Percentiles rank a stretch among this genome's conserved stretches.
Evolutionary conservation across 768 basidiomycete species (phyloP).

Genomic region (Trichaptum fuscoviolaceum): DNA sequence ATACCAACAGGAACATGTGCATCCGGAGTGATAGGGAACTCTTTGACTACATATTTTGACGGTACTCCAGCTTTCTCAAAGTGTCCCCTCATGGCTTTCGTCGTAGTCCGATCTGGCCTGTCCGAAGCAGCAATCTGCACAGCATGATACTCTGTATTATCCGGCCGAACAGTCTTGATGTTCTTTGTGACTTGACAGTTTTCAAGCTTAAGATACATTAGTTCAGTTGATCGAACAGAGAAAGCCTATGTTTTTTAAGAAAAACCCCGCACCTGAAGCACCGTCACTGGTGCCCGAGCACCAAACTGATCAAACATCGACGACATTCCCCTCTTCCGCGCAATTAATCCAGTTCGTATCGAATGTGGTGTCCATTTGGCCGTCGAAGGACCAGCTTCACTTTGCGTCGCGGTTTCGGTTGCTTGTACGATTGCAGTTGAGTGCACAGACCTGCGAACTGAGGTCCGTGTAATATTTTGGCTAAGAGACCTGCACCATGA

Average conservation of each 20-base stretch:
- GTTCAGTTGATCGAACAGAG: neutral
- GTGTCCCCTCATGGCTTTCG: slow-evolving; percentile 81
- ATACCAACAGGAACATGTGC: slow-evolving; percentile 86
- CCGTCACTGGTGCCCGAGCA: slow-evolving; percentile 81
- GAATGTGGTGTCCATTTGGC: slow-evolving; percentile 82
- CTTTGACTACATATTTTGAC: slow-evolving; percentile 80
- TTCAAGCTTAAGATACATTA: slow-evolving; percentile 51
- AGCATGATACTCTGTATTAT: slow-evolving; percentile 79
- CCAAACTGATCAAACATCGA: slow-evolving; percentile 85
- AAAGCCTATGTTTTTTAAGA: slow-evolving; percentile 14
- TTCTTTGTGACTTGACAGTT: slow-evolving; percentile 88
- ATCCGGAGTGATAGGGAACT: slow-evolving; percentile 85
- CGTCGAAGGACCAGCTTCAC: slow-evolving; percentile 14
- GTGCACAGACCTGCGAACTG: neutral
- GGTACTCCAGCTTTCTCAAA: slow-evolving; percentile 77
- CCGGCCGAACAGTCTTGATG: slow-evolving; percentile 53
- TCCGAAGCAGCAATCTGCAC: slow-evolving; percentile 90
- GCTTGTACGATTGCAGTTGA: neutral
- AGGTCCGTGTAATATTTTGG: neutral
- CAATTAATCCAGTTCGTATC: slow-evolving; percentile 87
- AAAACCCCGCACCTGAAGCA: slow-evolving; percentile 72
- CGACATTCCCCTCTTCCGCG: slow-evolving; percentile 94
- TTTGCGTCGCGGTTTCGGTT: neutral
- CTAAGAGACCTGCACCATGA: slow-evolving; percentile 1
- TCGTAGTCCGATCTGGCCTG: slow-evolving; percentile 62